Evolutionary conservation across 2,329 filamentous ascomycete species (phyloP).

Genomic region (Podosphaera xanthii): DNA sequence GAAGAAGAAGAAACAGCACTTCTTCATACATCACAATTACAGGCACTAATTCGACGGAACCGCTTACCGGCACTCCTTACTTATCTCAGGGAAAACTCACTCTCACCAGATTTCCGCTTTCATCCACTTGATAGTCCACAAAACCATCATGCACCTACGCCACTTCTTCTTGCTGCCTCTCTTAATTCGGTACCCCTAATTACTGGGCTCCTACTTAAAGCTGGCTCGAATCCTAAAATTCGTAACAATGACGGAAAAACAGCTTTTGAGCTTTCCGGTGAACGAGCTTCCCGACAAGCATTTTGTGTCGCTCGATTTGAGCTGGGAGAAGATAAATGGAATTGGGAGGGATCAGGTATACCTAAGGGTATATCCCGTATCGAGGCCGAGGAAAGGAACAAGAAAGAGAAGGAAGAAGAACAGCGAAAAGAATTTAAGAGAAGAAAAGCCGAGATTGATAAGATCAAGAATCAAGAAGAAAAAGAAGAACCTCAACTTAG

Average conservation of each 20-base stretch:
- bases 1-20: slow-evolving; percentile 67
- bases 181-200: slow-evolving; percentile 63
- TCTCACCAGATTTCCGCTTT: slow-evolving; percentile 54
- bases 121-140: slow-evolving; percentile 39
- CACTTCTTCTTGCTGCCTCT: slow-evolving; percentile 66
- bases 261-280: slow-evolving; percentile 68
- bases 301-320: slow-evolving; percentile 74
- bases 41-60: slow-evolving; percentile 67
- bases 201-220: slow-evolving; percentile 51
- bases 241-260: slow-evolving; percentile 58
- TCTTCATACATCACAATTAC: slow-evolving; percentile 73
- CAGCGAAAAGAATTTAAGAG: slow-evolving; percentile 47
- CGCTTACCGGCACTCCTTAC: slow-evolving; percentile 72
- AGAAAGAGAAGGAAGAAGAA: slow-evolving; percentile 45
- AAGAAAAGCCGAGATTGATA: slow-evolving; percentile 50
- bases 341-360: slow-evolving; percentile 58
- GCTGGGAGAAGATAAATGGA: slow-evolving; percentile 51
- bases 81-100: slow-evolving; percentile 56
- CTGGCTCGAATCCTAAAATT: slow-evolving; percentile 47
- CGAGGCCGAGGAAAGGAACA: slow-evolving; percentile 47
- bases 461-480: slow-evolving; percentile 37
- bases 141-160: slow-evolving; percentile 56
- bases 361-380: slow-evolving; percentile 45
- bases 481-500: slow-evolving; percentile 32
- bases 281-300: slow-evolving; percentile 66